Conservation (phyloP, 2,329 filamentous ascomycete genomes). For the Xylaria sp. region DNA sequence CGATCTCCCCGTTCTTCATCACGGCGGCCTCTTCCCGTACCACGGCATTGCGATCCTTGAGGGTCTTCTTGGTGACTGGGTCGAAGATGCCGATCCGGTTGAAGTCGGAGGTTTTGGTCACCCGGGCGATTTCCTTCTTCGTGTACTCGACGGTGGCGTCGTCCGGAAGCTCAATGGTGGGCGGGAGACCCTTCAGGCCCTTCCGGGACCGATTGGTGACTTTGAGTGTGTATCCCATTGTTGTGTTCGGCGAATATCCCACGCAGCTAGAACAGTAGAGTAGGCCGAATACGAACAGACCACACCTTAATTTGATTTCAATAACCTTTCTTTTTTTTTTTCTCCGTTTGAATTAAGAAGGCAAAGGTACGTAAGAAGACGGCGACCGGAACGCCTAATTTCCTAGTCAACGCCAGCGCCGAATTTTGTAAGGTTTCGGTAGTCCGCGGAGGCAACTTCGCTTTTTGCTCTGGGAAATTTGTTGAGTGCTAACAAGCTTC, state of each 20-base stretch:
- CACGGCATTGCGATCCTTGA: constrained; percentile 65
- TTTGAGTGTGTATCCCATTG: constrained; percentile 40
- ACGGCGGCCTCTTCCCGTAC: constrained; percentile 57
- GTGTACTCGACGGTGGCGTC: constrained; percentile 65
- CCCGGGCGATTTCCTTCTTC: constrained; percentile 60
- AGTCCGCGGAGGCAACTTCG: constrained; percentile 16
- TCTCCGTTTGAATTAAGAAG: no score
- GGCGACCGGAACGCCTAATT: no score
- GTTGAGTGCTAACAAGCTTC: constrained; percentile 13
- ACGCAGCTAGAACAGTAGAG: not conserved
- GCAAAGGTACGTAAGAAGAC: no score
- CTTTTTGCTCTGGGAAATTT: constrained; percentile 10
- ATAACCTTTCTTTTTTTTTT: no score
- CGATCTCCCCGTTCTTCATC: constrained; percentile 61
- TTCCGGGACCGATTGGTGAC: constrained; percentile 39
- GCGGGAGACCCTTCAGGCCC: constrained; percentile 58
- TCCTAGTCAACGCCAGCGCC: not conserved
- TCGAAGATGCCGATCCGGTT: constrained; percentile 69
- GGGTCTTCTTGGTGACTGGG: constrained; percentile 63
- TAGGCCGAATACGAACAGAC: no score
- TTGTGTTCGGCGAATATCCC: not conserved
- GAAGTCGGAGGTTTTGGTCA: constrained; percentile 57
- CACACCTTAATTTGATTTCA: no score
- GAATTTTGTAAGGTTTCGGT: constrained; percentile 13
- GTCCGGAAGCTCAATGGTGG: constrained; percentile 53